Evolutionary conservation across 768 basidiomycete species (phyloP), one percentile per base, ranked within the genome.

Genomic region (Rhodosporidiobolus odoratus): DNA sequence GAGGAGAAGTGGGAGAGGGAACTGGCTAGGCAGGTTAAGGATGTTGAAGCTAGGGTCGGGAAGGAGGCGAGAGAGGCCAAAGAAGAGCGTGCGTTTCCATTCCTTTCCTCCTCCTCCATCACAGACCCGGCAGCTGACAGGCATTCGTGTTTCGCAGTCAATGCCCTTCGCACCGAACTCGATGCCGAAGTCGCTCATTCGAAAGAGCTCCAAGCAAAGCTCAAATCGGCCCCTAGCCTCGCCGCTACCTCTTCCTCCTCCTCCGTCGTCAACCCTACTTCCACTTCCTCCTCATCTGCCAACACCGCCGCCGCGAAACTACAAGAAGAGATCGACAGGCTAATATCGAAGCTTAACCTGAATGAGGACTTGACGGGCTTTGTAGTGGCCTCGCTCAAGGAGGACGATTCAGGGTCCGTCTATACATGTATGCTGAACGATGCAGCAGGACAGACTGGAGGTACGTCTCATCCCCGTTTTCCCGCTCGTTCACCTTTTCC

Each of bases 301-400:
- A n/a, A 52, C 17, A 5, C 27, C 32, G 37, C 45, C 38, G 15
- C 48, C 48, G 21, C 48, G 48, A 70, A 68, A 66, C 62, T 74
- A 12, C 41, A 59, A 19, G 68, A 67, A 4, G 73, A 74, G 40
- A 40, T 48, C 41, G 65, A 67, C 21, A 45, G 48, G 34, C 41
- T 64, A 19, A 65, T 47, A 27, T 17, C 5, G 2, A 58, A 67
- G 48, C 40, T 68, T 21, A 48, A 62, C 23, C 52, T 74, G 53
- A 69, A 62, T 43, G 73, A 74, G 60, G 73, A 74, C 52, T n/a
- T 74, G n/a, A 71, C 73, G 19, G 73, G 73, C 23, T 65, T 74
- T 38, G 60, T 58, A 40, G 66, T 74, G 1, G 30, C 43, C n/a
- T 62, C 65, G 19, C 23, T 62, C 37, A 65, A 66, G 66, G 27